Evolutionary conservation across 352 stramenopile species (phyloP).

Genomic region (Plasmopara muralis): DNA sequence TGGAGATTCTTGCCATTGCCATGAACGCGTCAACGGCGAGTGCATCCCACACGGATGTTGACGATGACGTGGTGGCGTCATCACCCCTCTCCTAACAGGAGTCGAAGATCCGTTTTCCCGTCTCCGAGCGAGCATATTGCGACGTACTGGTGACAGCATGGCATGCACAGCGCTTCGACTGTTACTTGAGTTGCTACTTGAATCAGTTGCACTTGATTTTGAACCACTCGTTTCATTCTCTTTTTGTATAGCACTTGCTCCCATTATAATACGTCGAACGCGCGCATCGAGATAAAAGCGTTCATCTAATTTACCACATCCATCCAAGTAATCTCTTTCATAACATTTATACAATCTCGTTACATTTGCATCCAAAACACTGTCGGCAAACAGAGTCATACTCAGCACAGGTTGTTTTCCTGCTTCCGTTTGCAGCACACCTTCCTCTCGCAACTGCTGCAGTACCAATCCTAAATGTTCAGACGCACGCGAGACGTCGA

Average conservation of each 20-base stretch:
- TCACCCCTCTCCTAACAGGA: slow-evolving; percentile 17
- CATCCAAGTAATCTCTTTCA: slow-evolving; percentile 34
- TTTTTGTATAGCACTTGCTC: slow-evolving; percentile 6
- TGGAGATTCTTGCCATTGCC: slow-evolving; percentile 68
- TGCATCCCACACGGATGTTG: slow-evolving; percentile 18
- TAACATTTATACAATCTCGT: slow-evolving; percentile 32
- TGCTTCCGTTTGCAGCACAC: slow-evolving; percentile 13
- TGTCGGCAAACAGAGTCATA: slow-evolving; percentile 28
- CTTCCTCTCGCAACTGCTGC: slow-evolving; percentile 27
- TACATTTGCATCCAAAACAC: slow-evolving; percentile 41
- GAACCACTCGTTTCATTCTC: slow-evolving; percentile 8
- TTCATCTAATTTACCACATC: slow-evolving; percentile 53
- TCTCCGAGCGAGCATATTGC: slow-evolving; percentile 30
- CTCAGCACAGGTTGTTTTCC: slow-evolving; percentile 9
- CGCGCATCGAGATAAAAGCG: slow-evolving; percentile 40
- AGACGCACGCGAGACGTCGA: slow-evolving; percentile 37
- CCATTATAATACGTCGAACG: slow-evolving; percentile 33
- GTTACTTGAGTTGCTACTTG: slow-evolving; percentile 20
- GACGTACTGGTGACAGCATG: slow-evolving; percentile 32
- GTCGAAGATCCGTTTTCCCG: slow-evolving; percentile 17
- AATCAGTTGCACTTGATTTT: not conserved
- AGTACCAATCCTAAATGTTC: slow-evolving; percentile 37
- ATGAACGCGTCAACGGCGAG: slow-evolving; percentile 36
- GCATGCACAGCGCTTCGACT: slow-evolving; percentile 14
- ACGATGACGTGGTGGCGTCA: slow-evolving; percentile 34